phyloP scores from a whole-genome alignment of 148 eudicot species.

The Heliamphora exappendiculata region DNA sequence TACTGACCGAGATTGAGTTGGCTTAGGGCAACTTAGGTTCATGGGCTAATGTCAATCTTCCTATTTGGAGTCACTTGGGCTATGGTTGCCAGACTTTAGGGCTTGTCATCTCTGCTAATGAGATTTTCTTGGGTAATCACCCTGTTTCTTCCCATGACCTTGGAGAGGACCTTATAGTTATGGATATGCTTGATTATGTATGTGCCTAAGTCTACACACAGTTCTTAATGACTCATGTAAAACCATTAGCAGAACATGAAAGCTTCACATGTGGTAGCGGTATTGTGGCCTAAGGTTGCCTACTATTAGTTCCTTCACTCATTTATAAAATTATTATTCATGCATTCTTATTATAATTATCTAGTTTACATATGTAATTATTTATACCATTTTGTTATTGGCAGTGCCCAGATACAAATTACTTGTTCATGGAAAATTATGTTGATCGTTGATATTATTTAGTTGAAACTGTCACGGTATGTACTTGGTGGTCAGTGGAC shows the following conservation, averaged over 20 bases:
- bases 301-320: not conserved
- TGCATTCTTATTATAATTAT: too few species aligned
- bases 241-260: not conserved
- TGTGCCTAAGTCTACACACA: not conserved
- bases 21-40: too few species aligned
- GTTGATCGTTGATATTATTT: slow-evolving; percentile 97
- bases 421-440: slow-evolving; percentile 99
- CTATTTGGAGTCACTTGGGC: too few species aligned
- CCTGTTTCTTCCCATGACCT: not conserved
- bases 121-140: not conserved
- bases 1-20: too few species aligned
- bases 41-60: too few species aligned
- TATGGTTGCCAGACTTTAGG: not conserved
- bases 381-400: too few species aligned
- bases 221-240: too few species aligned
- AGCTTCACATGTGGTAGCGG: not conserved
- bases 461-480: slow-evolving; percentile 90
- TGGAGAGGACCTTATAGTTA: not conserved
- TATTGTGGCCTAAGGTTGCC: not conserved
- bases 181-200: not conserved
- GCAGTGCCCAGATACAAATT: too few species aligned
- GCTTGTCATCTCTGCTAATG: not conserved
- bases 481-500: too few species aligned
- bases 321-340: too few species aligned
- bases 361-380: too few species aligned